A percentile compares a stretch with the other conserved stretches of the same genome.
These are phyloP conservation scores for Emydomyces testavorans DNA, from an alignment of 2,329 filamentous ascomycete genomes.

Conservation along the genomic window DNA sequence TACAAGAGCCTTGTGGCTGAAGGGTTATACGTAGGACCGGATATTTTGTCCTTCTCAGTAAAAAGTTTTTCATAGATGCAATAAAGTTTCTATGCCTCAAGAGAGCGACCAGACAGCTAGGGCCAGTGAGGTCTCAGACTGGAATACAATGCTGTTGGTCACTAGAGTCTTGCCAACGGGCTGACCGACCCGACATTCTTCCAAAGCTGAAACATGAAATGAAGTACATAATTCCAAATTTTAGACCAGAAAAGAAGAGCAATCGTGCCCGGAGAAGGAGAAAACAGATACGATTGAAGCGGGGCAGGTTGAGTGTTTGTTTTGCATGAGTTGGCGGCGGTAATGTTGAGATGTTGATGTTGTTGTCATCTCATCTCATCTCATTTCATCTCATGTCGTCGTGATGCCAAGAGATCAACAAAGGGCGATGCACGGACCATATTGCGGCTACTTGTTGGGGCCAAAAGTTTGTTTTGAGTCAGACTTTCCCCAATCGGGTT, in stretches of 20 bases:
- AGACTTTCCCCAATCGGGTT: slow-evolving; percentile 3
- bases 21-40: too few species aligned
- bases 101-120: background rate
- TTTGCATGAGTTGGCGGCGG: background rate
- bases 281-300: background rate
- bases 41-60: too few species aligned
- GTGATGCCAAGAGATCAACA: slow-evolving; percentile 7
- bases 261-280: background rate
- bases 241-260: background rate
- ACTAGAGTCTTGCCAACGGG: slow-evolving; percentile 1
- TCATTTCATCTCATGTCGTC: too few species aligned
- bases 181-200: slow-evolving; percentile 4
- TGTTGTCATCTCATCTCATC: too few species aligned
- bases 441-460: slow-evolving; percentile 2
- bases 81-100: background rate
- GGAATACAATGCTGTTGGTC: slow-evolving; percentile 7
- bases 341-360: too few species aligned
- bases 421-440: slow-evolving; percentile 4
- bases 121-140: background rate
- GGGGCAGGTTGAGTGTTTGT: background rate
- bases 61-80: too few species aligned
- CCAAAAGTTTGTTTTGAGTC: background rate
- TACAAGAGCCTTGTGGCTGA: too few species aligned
- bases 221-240: background rate
- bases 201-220: background rate